phyloP scores from a whole-genome alignment of 257 asterid genomes.

The Solanum ossicruentum region DNA sequence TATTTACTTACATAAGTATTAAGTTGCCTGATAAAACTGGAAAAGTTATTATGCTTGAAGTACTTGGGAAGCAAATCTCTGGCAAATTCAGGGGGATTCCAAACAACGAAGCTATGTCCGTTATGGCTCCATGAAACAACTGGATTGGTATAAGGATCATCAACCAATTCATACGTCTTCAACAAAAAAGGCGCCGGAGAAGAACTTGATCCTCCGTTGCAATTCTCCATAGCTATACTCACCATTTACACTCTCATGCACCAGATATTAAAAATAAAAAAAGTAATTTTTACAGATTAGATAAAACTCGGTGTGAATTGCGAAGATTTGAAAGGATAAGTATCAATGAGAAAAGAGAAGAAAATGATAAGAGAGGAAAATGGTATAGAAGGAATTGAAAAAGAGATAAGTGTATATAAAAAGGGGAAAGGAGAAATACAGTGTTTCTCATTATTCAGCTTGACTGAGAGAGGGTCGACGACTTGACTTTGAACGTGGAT shows the following conservation, averaged over 20 bases:
- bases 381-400: background rate
- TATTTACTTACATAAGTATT: conserved; percentile 75
- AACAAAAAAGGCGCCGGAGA: conserved; percentile 82
- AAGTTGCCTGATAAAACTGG: conserved; percentile 89
- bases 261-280: background rate
- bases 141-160: conserved; percentile 41
- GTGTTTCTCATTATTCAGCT: background rate
- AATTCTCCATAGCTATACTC: conserved; percentile 43
- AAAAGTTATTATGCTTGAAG: conserved; percentile 87
- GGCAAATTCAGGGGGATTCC: conserved; percentile 89
- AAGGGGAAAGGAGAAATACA: background rate
- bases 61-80: conserved; percentile 75
- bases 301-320: background rate
- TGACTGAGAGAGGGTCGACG: background rate
- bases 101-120: conserved; percentile 66
- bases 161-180: conserved; percentile 88
- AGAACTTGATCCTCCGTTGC: conserved; percentile 44
- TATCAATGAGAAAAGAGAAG: background rate
- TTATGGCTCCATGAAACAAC: conserved; percentile 66
- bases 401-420: background rate
- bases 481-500: conserved; percentile 1
- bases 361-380: background rate
- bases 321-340: background rate
- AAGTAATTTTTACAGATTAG: background rate
- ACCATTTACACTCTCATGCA: background rate